Evolutionary conservation across 2,329 filamentous ascomycete species (phyloP).

Genomic region (Nothopassalora personata): DNA sequence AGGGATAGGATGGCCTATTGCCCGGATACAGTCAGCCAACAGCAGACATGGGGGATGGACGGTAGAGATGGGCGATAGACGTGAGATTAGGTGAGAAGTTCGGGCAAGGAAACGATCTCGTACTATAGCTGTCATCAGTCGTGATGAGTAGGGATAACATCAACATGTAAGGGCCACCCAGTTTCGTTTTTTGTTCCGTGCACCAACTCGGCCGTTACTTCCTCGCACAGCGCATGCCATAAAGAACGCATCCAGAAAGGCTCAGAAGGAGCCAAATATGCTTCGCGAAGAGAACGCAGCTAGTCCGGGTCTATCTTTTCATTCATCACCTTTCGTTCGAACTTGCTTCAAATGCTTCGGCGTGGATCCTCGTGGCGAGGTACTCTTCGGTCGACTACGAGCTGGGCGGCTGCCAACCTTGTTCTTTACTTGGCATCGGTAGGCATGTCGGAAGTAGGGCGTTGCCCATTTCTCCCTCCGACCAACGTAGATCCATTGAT

Average conservation of each 20-base stretch:
- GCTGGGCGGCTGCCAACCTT: conserved; percentile 2
- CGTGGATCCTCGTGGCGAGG: conserved; percentile 7
- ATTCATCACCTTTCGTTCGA: neutral
- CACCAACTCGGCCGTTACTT: neutral
- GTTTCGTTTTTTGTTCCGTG: neutral
- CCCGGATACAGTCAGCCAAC: neutral
- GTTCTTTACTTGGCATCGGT: conserved; percentile 51
- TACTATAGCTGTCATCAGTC: conserved; percentile 1
- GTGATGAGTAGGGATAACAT: neutral
- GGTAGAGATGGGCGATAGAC: neutral
- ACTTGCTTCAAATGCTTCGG: neutral
- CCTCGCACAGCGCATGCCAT: neutral
- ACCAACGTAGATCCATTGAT: conserved; percentile 73
- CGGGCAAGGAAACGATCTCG: neutral
- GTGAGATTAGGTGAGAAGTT: neutral
- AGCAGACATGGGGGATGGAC: neutral
- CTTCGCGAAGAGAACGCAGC: neutral
- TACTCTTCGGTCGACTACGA: conserved; percentile 9
- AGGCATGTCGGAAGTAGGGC: conserved; percentile 84
- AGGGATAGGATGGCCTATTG: neutral
- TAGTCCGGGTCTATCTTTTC: neutral
- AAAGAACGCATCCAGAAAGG: conserved; percentile 19
- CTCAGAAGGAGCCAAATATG: conserved; percentile 16
- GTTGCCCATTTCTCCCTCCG: conserved; percentile 91
- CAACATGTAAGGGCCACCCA: neutral